These are phyloP conservation scores for Annulohypoxylon nitens DNA, from an alignment of 495 filamentous ascomycete species.

Conservation along the genomic window DNA sequence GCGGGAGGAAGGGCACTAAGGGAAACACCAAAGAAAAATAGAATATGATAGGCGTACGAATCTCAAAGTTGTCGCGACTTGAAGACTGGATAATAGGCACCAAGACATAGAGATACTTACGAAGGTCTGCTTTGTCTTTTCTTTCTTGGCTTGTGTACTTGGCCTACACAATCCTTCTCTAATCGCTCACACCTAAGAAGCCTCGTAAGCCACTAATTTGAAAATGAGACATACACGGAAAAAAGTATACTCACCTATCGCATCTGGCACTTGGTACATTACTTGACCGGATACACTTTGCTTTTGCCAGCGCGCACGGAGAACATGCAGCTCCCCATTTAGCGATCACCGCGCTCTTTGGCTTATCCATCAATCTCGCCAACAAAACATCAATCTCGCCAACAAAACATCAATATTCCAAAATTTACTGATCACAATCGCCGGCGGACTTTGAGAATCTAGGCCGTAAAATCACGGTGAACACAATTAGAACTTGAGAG, in stretches of 20 bases:
- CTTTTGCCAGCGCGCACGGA: constrained; percentile 54
- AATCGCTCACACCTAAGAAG: constrained; percentile 50
- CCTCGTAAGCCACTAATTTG: constrained; percentile 26
- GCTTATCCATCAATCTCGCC: constrained; percentile 33
- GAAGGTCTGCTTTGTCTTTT: constrained; percentile 54
- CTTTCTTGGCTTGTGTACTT: constrained; percentile 53
- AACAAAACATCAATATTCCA: background rate
- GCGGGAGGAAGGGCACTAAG: too few species aligned
- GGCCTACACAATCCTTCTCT: constrained; percentile 51
- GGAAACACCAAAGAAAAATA: background rate
- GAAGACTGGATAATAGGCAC: background rate
- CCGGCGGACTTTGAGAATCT: constrained; percentile 44
- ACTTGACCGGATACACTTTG: constrained; percentile 49
- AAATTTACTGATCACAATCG: constrained; percentile 19
- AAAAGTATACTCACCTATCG: constrained; percentile 44
- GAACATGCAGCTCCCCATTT: constrained; percentile 57
- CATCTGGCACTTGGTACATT: constrained; percentile 37
- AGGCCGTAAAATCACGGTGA: constrained; percentile 25
- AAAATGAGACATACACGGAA: background rate
- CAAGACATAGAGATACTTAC: constrained; percentile 44
- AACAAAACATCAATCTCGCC: background rate
- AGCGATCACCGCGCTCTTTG: constrained; percentile 38
- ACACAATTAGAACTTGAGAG: constrained; percentile 7
- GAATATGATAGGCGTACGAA: background rate
- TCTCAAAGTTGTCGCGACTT: background rate